A percentile compares a stretch with the other conserved stretches of the same genome.
These are phyloP conservation scores for Trichoderma guizhouense DNA, from an alignment of 2,329 filamentous ascomycete genomes.

Conservation along the genomic window DNA sequence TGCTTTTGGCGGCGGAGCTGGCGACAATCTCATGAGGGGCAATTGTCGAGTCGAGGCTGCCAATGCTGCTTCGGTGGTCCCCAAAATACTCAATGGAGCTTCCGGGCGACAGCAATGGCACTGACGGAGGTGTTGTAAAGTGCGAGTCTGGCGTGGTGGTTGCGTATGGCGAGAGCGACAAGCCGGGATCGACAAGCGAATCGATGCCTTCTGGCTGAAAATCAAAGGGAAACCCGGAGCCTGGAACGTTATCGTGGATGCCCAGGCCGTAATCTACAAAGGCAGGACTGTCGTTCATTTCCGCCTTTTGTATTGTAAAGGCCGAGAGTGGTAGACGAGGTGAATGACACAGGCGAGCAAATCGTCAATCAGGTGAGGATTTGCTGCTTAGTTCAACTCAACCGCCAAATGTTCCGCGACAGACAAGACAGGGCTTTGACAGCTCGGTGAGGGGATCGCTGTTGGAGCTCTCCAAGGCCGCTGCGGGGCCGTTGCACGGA, in stretches of 20 bases:
- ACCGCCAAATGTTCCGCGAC: not conserved
- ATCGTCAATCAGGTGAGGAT: not conserved
- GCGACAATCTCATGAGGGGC: constrained; percentile 10
- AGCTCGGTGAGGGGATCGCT: not conserved
- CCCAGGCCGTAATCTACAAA: constrained; percentile 12
- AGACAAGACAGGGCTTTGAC: not conserved
- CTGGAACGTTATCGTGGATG: constrained; percentile 13
- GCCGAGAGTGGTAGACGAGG: not conserved
- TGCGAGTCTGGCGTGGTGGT: constrained; percentile 8
- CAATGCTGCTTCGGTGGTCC: constrained; percentile 13
- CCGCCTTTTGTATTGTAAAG: not conserved
- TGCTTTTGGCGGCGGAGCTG: not conserved
- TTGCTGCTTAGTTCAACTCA: not conserved
- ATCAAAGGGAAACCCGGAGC: constrained; percentile 3
- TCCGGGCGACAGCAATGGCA: not conserved
- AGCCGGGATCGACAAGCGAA: constrained; percentile 11
- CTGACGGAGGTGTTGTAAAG: not conserved
- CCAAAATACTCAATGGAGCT: constrained; percentile 18
- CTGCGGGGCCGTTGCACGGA: constrained; percentile 15
- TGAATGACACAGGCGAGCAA: not conserved
- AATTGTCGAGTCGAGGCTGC: not conserved
- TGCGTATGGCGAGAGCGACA: constrained; percentile 14
- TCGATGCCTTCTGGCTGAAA: not conserved
- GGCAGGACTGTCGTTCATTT: constrained; percentile 7
- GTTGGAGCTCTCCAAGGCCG: constrained; percentile 8